Base-by-base conservation (phyloP, 768 basidiomycete genomes). In the Hebeloma cylindrosporum region DNA sequence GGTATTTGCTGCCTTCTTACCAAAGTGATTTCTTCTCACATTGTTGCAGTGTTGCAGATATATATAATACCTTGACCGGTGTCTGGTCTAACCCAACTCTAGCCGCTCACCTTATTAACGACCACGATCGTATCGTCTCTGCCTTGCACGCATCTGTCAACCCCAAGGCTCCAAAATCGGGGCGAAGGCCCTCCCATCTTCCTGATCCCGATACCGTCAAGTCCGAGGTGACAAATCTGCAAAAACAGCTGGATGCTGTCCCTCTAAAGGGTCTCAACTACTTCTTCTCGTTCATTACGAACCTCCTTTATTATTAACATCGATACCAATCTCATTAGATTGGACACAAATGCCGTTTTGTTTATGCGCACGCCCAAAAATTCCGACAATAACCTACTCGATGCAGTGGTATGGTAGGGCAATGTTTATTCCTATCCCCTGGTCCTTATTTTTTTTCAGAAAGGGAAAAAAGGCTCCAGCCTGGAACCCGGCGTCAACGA, bases 361-460 rank as follows among this genome's bases (percentile, higher is more conserved):
- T 88, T 88, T 57, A 75, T 84, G 59, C 75, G 86, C 22, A 66
- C 79, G 2, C 69, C 83, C 20, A 83, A 76, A 55, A 78, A 78
- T 54, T 72, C 83, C 0, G 88, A 90, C 56, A 73, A 77, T 39
- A 90, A 89, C 56, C 72, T 74, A 5, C 63, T 85, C 3, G 62
- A 60, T 2, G 62, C 61, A 43, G 54, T 66, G 52, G 81, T 77
- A 56, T 44, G 67, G n/a, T n/a, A n/a, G n/a, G n/a, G n/a, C 51
- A 8, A 17, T 23, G 17, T 44, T 14, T 35, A 28, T 33, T n/a
- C 11, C 45, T 20, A 3, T 8, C 22, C 34, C 13, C 13, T 36
- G 1, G 16, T 29, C 25, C 30, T 29, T 35, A 22, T 35, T 29
- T n/a, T 28, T 21, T 37, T 39, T 11, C 35, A 69, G 67, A 65